Conservation (phyloP, 352 stramenopile genomes). For the Elongisporangium anandrum region DNA sequence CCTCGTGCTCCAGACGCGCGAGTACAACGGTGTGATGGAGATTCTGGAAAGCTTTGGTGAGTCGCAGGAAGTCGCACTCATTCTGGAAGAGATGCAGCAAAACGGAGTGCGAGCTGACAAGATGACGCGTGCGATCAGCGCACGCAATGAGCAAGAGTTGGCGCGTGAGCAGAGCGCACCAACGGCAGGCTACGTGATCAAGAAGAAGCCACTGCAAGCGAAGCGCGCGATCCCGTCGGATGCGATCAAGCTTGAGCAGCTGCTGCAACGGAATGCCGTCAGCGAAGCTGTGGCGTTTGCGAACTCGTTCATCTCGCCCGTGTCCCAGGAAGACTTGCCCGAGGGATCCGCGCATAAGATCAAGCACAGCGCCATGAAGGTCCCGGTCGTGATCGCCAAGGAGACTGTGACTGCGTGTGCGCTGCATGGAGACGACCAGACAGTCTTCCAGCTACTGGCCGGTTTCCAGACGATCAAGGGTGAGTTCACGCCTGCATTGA, state of each 20-base stretch:
- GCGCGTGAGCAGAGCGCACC: slow-evolving; percentile 1
- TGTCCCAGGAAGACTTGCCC: slow-evolving; percentile 14
- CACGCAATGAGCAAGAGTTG: slow-evolving; percentile 30
- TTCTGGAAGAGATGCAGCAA: slow-evolving; percentile 43
- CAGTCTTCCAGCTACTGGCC: slow-evolving; percentile 39
- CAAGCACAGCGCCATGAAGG: slow-evolving; percentile 7
- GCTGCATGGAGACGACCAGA: slow-evolving; percentile 31
- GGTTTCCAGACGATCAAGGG: slow-evolving; percentile 32
- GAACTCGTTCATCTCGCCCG: slow-evolving; percentile 16
- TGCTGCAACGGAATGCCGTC: slow-evolving; percentile 26
- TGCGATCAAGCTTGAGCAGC: slow-evolving; percentile 14
- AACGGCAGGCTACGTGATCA: neutral
- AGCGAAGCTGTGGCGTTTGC: slow-evolving; percentile 28
- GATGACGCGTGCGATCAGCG: slow-evolving; percentile 22
- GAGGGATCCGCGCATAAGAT: neutral
- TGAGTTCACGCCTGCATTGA: slow-evolving; percentile 26
- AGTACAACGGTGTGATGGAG: slow-evolving; percentile 43
- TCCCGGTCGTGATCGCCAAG: slow-evolving; percentile 27
- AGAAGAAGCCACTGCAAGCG: neutral
- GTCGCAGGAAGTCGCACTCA: slow-evolving; percentile 21
- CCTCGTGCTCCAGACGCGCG: slow-evolving; percentile 26
- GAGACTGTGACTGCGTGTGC: slow-evolving; percentile 35
- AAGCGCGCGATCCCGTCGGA: slow-evolving; percentile 18
- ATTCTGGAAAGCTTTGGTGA: slow-evolving; percentile 33
- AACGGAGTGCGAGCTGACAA: slow-evolving; percentile 19